Evolutionary conservation across 495 filamentous ascomycete species (phyloP).

Genomic region (Penicillium silybi): DNA sequence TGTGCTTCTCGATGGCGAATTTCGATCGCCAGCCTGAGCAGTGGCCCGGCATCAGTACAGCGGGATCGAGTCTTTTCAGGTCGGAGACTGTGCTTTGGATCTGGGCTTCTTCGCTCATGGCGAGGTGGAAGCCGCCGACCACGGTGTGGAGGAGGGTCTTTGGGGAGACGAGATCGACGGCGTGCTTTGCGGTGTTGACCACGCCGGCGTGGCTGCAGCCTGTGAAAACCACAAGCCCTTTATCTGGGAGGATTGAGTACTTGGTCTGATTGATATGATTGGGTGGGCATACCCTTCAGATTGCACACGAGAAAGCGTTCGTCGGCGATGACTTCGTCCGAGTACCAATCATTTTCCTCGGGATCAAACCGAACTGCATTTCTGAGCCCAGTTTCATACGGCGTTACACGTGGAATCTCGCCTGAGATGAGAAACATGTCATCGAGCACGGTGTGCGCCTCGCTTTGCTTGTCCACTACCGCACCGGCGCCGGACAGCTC

Average conservation of each 20-base stretch:
- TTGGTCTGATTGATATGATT: not conserved
- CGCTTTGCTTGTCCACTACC: slow-evolving; percentile 36
- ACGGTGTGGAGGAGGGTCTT: slow-evolving; percentile 51
- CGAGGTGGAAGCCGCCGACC: slow-evolving; percentile 59
- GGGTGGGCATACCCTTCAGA: slow-evolving; percentile 44
- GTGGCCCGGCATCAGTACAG: slow-evolving; percentile 55
- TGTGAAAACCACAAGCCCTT: slow-evolving; percentile 58
- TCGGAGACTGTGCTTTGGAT: slow-evolving; percentile 47
- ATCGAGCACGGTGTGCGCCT: slow-evolving; percentile 50
- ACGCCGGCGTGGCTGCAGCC: slow-evolving; percentile 61
- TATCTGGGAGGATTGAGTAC: slow-evolving; percentile 28
- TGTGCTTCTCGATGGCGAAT: slow-evolving; percentile 53
- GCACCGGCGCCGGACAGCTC: slow-evolving; percentile 49
- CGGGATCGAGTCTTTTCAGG: slow-evolving; percentile 49
- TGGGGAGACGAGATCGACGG: slow-evolving; percentile 35
- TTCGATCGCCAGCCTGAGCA: slow-evolving; percentile 62
- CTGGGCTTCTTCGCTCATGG: slow-evolving; percentile 41
- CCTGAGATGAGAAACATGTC: slow-evolving; percentile 56
- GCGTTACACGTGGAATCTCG: slow-evolving; percentile 51
- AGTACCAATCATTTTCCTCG: slow-evolving; percentile 47
- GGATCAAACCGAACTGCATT: slow-evolving; percentile 45
- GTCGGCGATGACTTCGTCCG: slow-evolving; percentile 53
- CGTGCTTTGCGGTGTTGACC: slow-evolving; percentile 52
- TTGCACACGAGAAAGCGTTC: slow-evolving; percentile 58
- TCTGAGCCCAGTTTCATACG: slow-evolving; percentile 51